Evolutionary conservation across 805 yeast genomes (phyloP).

Genomic region (Candida piceae): DNA sequence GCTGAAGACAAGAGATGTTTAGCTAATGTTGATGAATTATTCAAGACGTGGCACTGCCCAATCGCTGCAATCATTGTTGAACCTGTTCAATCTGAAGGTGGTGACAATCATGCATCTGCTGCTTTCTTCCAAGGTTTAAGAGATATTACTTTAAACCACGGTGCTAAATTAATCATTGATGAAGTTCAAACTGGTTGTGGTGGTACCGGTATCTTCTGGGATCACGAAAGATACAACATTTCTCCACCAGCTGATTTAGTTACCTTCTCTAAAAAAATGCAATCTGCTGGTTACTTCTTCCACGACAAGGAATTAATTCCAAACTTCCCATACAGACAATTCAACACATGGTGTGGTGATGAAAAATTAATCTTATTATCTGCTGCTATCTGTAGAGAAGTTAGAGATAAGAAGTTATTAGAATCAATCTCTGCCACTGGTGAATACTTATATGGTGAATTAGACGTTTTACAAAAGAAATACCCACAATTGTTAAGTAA

Average conservation of each 20-base stretch:
- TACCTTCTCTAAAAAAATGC: conserved; percentile 85
- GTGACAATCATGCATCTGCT: conserved; percentile 80
- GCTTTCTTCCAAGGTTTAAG: conserved; percentile 79
- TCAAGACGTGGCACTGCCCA: conserved; percentile 64
- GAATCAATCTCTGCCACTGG: conserved; percentile 58
- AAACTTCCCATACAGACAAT: conserved; percentile 76
- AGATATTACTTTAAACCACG: conserved; percentile 66
- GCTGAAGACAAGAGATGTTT: conserved; percentile 81
- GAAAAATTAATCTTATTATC: conserved; percentile 77
- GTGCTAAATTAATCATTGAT: conserved; percentile 69
- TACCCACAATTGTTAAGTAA: conserved; percentile 49
- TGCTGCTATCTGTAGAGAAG: conserved; percentile 65
- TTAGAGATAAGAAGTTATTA: conserved; percentile 54
- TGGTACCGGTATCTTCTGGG: conserved; percentile 84
- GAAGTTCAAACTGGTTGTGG: conserved; percentile 92
- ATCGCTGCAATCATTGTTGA: conserved; percentile 88
- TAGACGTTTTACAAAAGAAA: conserved; percentile 46
- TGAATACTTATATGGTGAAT: conserved; percentile 53
- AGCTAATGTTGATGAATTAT: conserved; percentile 64
- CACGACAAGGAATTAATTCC: conserved; percentile 70
- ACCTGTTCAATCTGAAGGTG: conserved; percentile 91
- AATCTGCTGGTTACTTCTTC: conserved; percentile 84
- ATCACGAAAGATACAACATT: conserved; percentile 79
- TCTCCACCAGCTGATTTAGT: conserved; percentile 77
- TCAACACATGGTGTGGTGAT: conserved; percentile 94